Percentiles rank a stretch among this genome's conserved stretches.
These are phyloP conservation scores for Neurospora pannonica DNA, from an alignment of 495 filamentous ascomycete species.

Conservation along the genomic window DNA sequence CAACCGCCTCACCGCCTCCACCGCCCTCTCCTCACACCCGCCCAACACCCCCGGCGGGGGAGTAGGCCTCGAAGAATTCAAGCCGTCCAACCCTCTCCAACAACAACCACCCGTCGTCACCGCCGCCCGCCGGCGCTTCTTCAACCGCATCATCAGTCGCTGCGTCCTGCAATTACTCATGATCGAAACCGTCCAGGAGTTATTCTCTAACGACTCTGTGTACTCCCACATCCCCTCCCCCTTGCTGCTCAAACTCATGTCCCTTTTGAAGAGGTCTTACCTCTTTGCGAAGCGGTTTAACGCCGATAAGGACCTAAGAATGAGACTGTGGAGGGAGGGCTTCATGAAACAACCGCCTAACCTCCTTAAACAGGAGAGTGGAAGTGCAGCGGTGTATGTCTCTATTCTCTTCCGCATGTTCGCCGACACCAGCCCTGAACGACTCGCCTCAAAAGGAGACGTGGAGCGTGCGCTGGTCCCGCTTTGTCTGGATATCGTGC, in stretches of 20 bases:
- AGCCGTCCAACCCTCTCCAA: constrained; percentile 58
- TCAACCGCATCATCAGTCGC: constrained; percentile 99
- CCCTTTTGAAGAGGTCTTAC: constrained; percentile 85
- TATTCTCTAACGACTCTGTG: constrained; percentile 94
- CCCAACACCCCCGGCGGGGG: constrained; percentile 8
- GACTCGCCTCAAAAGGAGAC: constrained; percentile 63
- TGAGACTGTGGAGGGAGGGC: constrained; percentile 89
- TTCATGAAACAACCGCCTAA: constrained; percentile 99
- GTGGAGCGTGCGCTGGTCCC: constrained; percentile 90
- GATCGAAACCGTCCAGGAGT: constrained; percentile 97
- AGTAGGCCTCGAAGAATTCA: constrained; percentile 76
- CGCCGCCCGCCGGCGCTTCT: constrained; percentile 85
- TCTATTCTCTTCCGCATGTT: constrained; percentile 95
- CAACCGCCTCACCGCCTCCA: constrained; percentile 7
- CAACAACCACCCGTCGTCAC: constrained; percentile 89
- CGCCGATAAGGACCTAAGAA: constrained; percentile 87
- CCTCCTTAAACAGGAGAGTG: constrained; percentile 93
- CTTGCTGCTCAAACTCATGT: constrained; percentile 87
- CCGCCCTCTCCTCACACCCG: constrained; percentile 14
- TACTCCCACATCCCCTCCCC: constrained; percentile 84
- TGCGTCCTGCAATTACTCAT: constrained; percentile 95
- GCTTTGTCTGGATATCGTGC: constrained; percentile 85
- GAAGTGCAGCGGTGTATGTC: constrained; percentile 86
- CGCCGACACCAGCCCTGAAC: constrained; percentile 74
- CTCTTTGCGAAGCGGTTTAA: constrained; percentile 96